A percentile compares a stretch with the other conserved stretches of the same genome.
These are phyloP conservation scores for Podospora anserina DNA, from an alignment of 495 filamentous ascomycete species.

Conservation along the genomic window DNA sequence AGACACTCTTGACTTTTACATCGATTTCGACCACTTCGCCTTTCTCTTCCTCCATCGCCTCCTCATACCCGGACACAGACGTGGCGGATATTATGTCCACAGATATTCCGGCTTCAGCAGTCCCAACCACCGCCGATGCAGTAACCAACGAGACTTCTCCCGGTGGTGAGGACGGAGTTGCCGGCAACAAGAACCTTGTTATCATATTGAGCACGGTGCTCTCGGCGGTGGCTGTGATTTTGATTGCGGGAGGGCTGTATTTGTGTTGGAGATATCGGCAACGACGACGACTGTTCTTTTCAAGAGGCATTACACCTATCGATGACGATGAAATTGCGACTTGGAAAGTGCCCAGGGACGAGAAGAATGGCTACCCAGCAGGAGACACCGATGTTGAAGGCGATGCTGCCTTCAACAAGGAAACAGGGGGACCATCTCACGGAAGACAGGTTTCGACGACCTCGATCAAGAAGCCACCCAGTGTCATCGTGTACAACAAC, in stretches of 20 bases:
- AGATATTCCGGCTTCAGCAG: conserved; percentile 14
- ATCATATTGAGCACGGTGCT: conserved; percentile 45
- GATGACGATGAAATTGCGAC: conserved; percentile 53
- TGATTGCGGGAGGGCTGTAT: conserved; percentile 33
- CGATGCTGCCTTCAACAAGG: conserved; percentile 23
- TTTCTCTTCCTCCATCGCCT: not conserved
- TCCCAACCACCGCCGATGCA: conserved; percentile 13
- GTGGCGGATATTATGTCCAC: conserved; percentile 29
- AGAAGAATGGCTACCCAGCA: conserved; percentile 22
- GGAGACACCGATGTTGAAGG: conserved; percentile 25
- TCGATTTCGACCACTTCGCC: not conserved
- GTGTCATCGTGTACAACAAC: conserved; percentile 46
- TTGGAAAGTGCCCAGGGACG: conserved; percentile 40
- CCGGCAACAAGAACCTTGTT: conserved; percentile 34
- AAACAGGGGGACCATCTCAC: conserved; percentile 28
- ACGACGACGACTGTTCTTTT: conserved; percentile 38
- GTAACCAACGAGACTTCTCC: conserved; percentile 13
- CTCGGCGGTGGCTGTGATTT: conserved; percentile 33
- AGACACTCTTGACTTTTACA: not conserved
- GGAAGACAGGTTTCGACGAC: conserved; percentile 38
- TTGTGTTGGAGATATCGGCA: conserved; percentile 33
- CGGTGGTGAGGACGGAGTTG: conserved; percentile 15
- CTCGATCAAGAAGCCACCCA: conserved; percentile 42
- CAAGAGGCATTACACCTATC: conserved; percentile 47
- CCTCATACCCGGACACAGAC: conserved; percentile 11